These are phyloP conservation scores for Artemisia argyi DNA, from an alignment of 129 eudicot genomes.

Conservation along the genomic window DNA sequence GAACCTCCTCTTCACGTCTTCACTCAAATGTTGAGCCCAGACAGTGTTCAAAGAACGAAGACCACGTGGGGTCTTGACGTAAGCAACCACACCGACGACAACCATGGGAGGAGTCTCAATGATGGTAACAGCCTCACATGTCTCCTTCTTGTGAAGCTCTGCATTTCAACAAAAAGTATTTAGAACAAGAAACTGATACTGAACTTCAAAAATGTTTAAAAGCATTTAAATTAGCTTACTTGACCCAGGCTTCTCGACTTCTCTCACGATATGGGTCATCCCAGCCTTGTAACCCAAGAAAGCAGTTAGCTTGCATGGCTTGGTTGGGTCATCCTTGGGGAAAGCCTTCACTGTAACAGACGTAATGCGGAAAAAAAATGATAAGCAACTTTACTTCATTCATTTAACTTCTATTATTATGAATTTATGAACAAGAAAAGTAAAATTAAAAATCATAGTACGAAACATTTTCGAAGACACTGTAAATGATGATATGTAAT, in stretches of 20 bases:
- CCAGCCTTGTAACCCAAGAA: constrained; percentile 61
- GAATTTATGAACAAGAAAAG: too few species aligned
- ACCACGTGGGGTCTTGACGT: constrained; percentile 65
- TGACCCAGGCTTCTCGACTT: constrained; percentile 57
- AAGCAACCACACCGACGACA: constrained; percentile 74
- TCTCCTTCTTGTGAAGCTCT: constrained; percentile 87
- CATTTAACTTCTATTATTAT: not conserved
- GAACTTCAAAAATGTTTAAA: not conserved
- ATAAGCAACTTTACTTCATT: not conserved
- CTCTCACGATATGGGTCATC: constrained; percentile 54
- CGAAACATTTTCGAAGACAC: too few species aligned
- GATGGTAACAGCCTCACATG: constrained; percentile 77
- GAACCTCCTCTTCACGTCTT: constrained; percentile 70
- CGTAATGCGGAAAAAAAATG: not conserved
- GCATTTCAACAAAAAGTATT: not conserved
- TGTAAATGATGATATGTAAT: too few species aligned
- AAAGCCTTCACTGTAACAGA: constrained; percentile 44
- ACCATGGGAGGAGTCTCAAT: constrained; percentile 79
- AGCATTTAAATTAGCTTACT: constrained; percentile 22
- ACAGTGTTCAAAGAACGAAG: constrained; percentile 64
- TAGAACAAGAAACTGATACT: not conserved
- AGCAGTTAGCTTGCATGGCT: constrained; percentile 48
- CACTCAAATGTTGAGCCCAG: constrained; percentile 77
- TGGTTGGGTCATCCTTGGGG: constrained; percentile 51
- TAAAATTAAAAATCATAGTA: too few species aligned